Conservation (phyloP, 768 basidiomycete genomes). For the Hygrocybe coccinea region DNA sequence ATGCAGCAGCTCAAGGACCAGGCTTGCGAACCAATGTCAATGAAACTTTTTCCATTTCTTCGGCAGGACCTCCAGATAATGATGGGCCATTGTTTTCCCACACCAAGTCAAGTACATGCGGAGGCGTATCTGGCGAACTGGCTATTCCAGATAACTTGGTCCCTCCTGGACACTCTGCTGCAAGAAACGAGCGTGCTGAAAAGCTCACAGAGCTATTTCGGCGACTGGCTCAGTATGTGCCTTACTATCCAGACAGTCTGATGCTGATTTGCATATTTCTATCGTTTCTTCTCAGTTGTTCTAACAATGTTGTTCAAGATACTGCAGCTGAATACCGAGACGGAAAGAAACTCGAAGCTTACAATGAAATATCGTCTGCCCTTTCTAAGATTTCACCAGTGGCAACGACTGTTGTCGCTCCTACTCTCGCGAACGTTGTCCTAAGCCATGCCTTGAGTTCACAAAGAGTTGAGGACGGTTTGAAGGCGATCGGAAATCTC, state of each 20-base stretch:
- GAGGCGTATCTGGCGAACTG: neutral
- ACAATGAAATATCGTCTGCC: slow-evolving; percentile 44
- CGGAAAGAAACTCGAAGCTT: slow-evolving; percentile 45
- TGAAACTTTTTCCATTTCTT: neutral
- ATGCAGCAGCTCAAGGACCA: neutral
- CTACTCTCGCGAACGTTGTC: slow-evolving; percentile 44
- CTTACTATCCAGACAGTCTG: slow-evolving; percentile 13
- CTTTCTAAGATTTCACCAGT: slow-evolving; percentile 42
- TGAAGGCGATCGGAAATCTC: slow-evolving; percentile 37
- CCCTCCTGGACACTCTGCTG: slow-evolving; percentile 1
- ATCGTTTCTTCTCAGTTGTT: slow-evolving; percentile 32
- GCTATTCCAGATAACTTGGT: neutral
- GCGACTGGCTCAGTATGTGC: slow-evolving; percentile 37
- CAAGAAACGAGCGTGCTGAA: slow-evolving; percentile 15
- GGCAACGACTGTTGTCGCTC: slow-evolving; percentile 39
- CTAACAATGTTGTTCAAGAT: slow-evolving; percentile 42
- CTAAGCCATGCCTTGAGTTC: slow-evolving; percentile 40
- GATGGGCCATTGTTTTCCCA: neutral
- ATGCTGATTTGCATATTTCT: neutral
- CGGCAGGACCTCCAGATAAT: neutral
- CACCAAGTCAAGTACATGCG: too few relatives aligned
- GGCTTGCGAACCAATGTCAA: neutral
- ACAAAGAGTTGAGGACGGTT: slow-evolving; percentile 36
- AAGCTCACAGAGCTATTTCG: slow-evolving; percentile 34
- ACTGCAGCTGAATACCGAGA: slow-evolving; percentile 40